Base-by-base conservation (phyloP, 148 eudicot species). In the Cornus florida region DNA sequence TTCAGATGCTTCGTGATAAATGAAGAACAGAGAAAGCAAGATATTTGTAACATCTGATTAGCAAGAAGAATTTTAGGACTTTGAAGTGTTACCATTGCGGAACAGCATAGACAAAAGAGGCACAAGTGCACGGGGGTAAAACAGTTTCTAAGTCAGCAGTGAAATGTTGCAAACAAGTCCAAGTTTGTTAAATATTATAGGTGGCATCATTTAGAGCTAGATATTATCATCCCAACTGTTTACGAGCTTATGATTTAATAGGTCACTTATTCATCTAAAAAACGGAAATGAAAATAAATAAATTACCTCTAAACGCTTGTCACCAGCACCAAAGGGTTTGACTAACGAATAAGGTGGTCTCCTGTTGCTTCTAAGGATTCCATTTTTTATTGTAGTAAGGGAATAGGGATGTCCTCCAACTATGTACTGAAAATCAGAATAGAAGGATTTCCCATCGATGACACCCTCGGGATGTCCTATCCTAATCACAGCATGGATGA, bases 401-500 rank as follows among this genome's bases (percentile, higher is more conserved):
- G 97, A 95, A 83, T 90, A 95, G 38, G 93, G 79, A 65, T 82
- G 75, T 57, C 99, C 98, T 64, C 99, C 99, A 68, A 95, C 82
- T 69, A 95, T 41, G 75, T 95, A 95, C 75, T 88, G 90, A 73
- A 95, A 93, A 59, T 92, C 99, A 7, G 94, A 74, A 76, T 87
- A 89, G 75, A 95, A 90, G 24, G 88, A 72, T 82, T 91, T 93
- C 81, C 96, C 84, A 43, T 93, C 96, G 2, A 91, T 88, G 82
- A 92, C 86, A 14, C 92, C 96, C 20, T 89, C 93, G 9, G 98
- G 97, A 84, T 84, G 89, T 66, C 99, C 99, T 70, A 88, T 83
- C 80, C 90, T 88, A 74, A 95, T 91, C 6, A 91, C 84, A 33
- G 92, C 99, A 79, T 95, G 99, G 24, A 95, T 89, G 60, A 90